phyloP scores from a whole-genome alignment of 2,329 filamentous ascomycete species.

The Teratosphaeriaceae sp. region DNA sequence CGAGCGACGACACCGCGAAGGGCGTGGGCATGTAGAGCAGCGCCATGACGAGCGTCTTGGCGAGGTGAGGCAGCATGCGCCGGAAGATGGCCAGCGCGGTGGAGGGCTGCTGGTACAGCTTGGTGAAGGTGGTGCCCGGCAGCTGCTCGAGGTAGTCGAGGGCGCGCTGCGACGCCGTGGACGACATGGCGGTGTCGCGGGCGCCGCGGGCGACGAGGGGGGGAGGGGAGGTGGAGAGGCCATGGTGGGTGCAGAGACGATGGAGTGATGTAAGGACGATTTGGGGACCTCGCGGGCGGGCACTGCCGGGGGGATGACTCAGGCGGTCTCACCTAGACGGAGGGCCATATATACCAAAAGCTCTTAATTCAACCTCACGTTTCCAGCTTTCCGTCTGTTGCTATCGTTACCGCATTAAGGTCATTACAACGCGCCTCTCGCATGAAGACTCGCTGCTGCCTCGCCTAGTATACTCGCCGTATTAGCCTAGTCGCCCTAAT shows the following conservation, averaged over 20 bases:
- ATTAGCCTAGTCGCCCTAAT: too few relatives aligned
- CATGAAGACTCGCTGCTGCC: too few relatives aligned
- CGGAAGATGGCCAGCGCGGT: constrained; percentile 93
- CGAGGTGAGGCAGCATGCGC: constrained; percentile 90
- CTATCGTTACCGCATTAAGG: too few relatives aligned
- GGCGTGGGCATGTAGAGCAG: constrained; percentile 85
- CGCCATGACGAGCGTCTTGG: constrained; percentile 93
- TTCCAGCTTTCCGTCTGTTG: too few relatives aligned
- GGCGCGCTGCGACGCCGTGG: constrained; percentile 51
- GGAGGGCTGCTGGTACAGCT: constrained; percentile 92
- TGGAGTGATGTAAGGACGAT: too few relatives aligned
- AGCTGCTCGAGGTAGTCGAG: constrained; percentile 93
- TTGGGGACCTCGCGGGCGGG: too few relatives aligned
- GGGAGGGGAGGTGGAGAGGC: background rate
- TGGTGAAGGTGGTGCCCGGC: constrained; percentile 80
- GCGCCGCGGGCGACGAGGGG: constrained; percentile 1
- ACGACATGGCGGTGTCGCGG: constrained; percentile 27
- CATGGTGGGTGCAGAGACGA: background rate
- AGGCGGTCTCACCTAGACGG: too few relatives aligned
- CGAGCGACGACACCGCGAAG: constrained; percentile 71
- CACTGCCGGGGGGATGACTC: too few relatives aligned
- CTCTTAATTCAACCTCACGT: too few relatives aligned
- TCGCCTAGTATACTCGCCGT: too few relatives aligned
- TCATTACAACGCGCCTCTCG: too few relatives aligned
- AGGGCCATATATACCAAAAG: too few relatives aligned